Evolutionary conservation across 257 asterid genomes (phyloP).

Genomic region (Eucommia ulmoides): DNA sequence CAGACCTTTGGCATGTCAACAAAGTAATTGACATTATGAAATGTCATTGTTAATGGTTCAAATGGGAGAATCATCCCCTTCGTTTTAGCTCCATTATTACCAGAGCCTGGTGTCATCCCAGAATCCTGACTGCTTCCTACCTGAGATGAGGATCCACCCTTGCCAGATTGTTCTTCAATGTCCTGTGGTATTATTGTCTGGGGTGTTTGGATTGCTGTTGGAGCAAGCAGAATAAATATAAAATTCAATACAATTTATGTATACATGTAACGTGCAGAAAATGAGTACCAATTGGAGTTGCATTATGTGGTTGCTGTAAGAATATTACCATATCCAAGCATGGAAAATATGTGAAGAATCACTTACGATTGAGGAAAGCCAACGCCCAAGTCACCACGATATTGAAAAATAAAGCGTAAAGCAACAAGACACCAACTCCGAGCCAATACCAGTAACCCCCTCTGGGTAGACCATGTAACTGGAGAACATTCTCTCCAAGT

Average conservation of each 20-base stretch:
- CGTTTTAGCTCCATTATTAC: conserved; percentile 15
- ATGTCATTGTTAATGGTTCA: conserved; percentile 71
- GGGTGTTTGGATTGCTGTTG: conserved; percentile 49
- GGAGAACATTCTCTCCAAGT: conserved; percentile 45
- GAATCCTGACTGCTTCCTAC: conserved; percentile 23
- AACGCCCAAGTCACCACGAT: conserved; percentile 46
- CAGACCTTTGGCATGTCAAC: conserved; percentile 91
- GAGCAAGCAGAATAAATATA: conserved; percentile 8
- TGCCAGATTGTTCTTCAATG: conserved; percentile 16
- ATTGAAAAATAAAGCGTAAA: conserved; percentile 59
- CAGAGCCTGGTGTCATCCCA: conserved; percentile 9
- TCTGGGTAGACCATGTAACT: conserved; percentile 50
- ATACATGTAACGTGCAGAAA: not conserved
- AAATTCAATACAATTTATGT: not conserved
- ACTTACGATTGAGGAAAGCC: conserved; percentile 63
- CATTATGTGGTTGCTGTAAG: too few species aligned
- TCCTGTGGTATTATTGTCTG: conserved; percentile 45
- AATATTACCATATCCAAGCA: too few species aligned
- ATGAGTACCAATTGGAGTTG: not conserved
- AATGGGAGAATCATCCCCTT: conserved; percentile 94
- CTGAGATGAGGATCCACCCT: conserved; percentile 11
- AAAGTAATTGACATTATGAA: conserved; percentile 70
- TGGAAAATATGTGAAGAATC: too few species aligned
- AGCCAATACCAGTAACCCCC: conserved; percentile 67
- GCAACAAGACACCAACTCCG: conserved; percentile 54